A percentile compares a stretch with the other conserved stretches of the same genome.
phyloP scores from a whole-genome alignment of 129 eudicot genomes.

The Tagetes erecta region DNA sequence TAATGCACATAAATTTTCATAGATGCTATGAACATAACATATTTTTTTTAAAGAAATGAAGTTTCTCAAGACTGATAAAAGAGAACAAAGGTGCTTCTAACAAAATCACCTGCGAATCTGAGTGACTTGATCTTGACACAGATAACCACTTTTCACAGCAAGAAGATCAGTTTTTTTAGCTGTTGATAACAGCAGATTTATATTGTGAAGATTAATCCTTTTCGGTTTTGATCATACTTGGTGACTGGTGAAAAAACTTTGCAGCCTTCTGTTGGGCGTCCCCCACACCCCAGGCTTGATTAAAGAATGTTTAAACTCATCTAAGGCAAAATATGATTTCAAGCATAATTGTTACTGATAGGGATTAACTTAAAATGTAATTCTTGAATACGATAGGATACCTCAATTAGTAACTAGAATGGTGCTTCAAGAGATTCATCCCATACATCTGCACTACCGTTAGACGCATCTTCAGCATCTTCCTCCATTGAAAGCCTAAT shows the following conservation, averaged over 20 bases:
- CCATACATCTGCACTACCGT: slow-evolving; percentile 82
- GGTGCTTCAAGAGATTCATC: slow-evolving; percentile 80
- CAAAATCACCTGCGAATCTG: slow-evolving; percentile 22
- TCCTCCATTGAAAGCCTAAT: slow-evolving; percentile 76
- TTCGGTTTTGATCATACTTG: slow-evolving; percentile 3
- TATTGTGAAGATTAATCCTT: slow-evolving; percentile 5
- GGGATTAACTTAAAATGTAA: not conserved
- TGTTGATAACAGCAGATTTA: slow-evolving; percentile 9
- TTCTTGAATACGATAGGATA: not conserved
- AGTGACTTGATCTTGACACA: slow-evolving; percentile 17
- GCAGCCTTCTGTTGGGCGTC: slow-evolving; percentile 22
- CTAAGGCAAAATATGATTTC: slow-evolving; percentile 1
- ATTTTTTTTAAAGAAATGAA: not conserved
- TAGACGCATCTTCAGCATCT: slow-evolving; percentile 70
- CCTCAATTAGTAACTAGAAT: slow-evolving; percentile 44
- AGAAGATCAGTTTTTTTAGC: not conserved
- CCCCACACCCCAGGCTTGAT: not conserved
- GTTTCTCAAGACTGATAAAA: slow-evolving; percentile 14
- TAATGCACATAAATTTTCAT: slow-evolving; percentile 14
- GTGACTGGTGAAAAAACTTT: slow-evolving; percentile 20
- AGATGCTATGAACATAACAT: slow-evolving; percentile 17
- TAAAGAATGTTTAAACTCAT: slow-evolving; percentile 23
- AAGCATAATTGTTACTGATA: not conserved
- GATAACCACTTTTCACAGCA: slow-evolving; percentile 14
- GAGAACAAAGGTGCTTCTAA: not conserved